Conservation (phyloP, 2,329 filamentous ascomycete species). For the Ophiostoma himal-ulmi region DNA sequence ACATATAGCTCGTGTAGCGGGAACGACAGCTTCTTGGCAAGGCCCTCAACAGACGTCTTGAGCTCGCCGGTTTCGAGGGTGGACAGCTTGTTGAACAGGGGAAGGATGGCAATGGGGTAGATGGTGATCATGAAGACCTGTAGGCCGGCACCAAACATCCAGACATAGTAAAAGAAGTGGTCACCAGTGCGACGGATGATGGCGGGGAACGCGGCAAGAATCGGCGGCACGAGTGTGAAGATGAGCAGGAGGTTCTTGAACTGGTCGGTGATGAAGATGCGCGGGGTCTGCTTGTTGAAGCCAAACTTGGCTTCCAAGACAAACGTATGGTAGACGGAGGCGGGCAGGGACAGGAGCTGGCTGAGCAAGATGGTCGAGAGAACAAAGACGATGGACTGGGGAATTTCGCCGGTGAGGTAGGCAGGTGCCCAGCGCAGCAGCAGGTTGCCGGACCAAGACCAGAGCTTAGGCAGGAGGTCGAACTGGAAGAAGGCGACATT, state of each 20-base stretch:
- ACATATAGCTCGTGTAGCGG: slow-evolving; percentile 89
- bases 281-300: slow-evolving; percentile 96
- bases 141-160: slow-evolving; percentile 82
- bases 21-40: slow-evolving; percentile 81
- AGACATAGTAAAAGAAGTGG: slow-evolving; percentile 96
- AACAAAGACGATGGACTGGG: slow-evolving; percentile 88
- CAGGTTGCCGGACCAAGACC: slow-evolving; percentile 71
- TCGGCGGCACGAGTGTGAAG: slow-evolving; percentile 73
- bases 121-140: slow-evolving; percentile 94
- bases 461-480: slow-evolving; percentile 85
- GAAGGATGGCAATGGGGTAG: slow-evolving; percentile 89
- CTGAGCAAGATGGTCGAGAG: slow-evolving; percentile 79
- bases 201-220: slow-evolving; percentile 84
- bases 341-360: slow-evolving; percentile 71
- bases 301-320: slow-evolving; percentile 95
- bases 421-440: slow-evolving; percentile 68
- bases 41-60: slow-evolving; percentile 78
- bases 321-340: slow-evolving; percentile 87
- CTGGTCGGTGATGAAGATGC: slow-evolving; percentile 82
- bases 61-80: slow-evolving; percentile 81
- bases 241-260: slow-evolving; percentile 83
- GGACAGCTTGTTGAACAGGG: slow-evolving; percentile 96
- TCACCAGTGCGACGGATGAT: slow-evolving; percentile 93
- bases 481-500: slow-evolving; percentile 85
- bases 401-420: slow-evolving; percentile 83